These are phyloP conservation scores for Aspergillus novoparasiticus DNA, from an alignment of 2,329 filamentous ascomycete species.

Conservation along the genomic window DNA sequence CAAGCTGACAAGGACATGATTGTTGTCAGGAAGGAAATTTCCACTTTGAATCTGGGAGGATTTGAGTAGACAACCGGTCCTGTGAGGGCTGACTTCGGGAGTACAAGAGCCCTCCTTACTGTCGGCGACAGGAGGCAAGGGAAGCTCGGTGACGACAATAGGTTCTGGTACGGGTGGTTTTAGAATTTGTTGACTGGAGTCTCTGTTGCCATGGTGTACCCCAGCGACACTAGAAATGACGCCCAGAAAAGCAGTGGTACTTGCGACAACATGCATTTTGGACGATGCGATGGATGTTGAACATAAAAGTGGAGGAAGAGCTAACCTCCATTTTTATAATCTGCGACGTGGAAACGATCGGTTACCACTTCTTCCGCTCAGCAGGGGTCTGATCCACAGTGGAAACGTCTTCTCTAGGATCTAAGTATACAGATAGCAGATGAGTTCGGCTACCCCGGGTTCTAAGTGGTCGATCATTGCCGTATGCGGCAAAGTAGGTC, in stretches of 20 bases:
- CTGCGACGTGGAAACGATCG: not conserved
- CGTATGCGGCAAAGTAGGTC: not conserved
- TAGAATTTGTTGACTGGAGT: not conserved
- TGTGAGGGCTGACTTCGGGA: conserved; percentile 33
- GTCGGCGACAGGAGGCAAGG: conserved; percentile 40
- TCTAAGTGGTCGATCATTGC: not conserved
- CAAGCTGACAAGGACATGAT: conserved; percentile 45
- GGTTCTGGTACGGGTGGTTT: conserved; percentile 30
- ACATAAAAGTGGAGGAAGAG: not conserved
- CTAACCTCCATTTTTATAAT: not conserved
- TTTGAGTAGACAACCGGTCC: conserved; percentile 43
- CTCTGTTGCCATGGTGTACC: not conserved
- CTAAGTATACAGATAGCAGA: not conserved
- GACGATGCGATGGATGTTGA: not conserved
- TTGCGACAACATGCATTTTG: not conserved
- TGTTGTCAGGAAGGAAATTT: conserved; percentile 47
- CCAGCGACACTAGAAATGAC: not conserved
- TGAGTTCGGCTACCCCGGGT: not conserved
- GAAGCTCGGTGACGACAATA: conserved; percentile 39
- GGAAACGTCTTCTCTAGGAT: not conserved
- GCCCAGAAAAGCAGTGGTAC: not conserved
- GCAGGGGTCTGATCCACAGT: not conserved
- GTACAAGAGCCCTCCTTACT: conserved; percentile 36
- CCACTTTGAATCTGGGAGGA: conserved; percentile 29
- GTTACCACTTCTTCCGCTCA: no score